Percentiles rank a stretch among this genome's conserved stretches.
Evolutionary conservation across 202 grass and related monocot species (phyloP).

Genomic region (Elaeis oleifera): DNA sequence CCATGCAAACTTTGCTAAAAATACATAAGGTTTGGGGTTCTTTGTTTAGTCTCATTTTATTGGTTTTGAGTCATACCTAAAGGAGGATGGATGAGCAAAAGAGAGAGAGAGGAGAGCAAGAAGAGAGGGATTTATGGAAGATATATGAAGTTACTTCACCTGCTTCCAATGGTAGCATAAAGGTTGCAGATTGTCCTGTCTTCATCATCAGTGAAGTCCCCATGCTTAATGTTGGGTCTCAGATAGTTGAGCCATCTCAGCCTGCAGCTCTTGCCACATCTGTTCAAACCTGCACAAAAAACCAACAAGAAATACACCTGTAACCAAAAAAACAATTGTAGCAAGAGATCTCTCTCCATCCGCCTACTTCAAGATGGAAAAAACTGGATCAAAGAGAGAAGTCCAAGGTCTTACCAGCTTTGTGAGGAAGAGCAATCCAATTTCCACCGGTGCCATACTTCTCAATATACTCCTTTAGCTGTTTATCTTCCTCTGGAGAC

Average conservation of each 20-base stretch:
- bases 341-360: not conserved
- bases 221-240: conserved; percentile 85
- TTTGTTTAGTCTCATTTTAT: not conserved
- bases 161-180: conserved; percentile 69
- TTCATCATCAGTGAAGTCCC: conserved; percentile 70
- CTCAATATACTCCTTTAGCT: conserved; percentile 67
- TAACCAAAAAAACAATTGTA: not conserved
- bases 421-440: conserved; percentile 64
- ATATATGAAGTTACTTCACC: conserved; percentile 25
- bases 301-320: not conserved
- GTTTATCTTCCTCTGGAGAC: conserved; percentile 72
- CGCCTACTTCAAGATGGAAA: not conserved
- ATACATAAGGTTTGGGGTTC: too few species aligned
- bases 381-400: not conserved
- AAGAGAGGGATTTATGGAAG: conserved; percentile 9
- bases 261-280: conserved; percentile 61
- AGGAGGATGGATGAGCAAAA: not conserved
- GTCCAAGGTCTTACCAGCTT: conserved; percentile 39
- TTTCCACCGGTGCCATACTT: conserved; percentile 54
- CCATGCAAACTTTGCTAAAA: conserved; percentile 4
- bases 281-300: conserved; percentile 37
- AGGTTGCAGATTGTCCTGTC: conserved; percentile 72
- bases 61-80: not conserved
- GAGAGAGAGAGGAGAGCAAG: not conserved
- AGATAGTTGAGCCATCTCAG: conserved; percentile 63